Percentiles rank a stretch among this genome's conserved stretches.
Conservation (phyloP, 75 land plant genomes). For the Pinus taeda region DNA sequence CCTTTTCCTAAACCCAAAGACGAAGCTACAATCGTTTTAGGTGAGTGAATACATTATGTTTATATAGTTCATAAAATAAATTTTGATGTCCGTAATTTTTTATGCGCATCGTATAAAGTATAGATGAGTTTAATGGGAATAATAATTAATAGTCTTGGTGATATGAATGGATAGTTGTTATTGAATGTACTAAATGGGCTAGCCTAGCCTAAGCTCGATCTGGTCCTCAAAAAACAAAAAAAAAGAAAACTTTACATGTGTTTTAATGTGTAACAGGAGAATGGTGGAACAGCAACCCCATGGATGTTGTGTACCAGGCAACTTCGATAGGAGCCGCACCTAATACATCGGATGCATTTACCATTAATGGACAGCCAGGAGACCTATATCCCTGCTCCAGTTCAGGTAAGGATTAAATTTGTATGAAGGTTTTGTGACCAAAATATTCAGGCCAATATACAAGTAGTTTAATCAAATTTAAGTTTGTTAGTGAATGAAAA, state of each 20-base stretch:
- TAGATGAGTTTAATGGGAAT: too few species aligned
- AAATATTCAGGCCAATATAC: too few species aligned
- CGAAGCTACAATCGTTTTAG: slow-evolving; percentile 32
- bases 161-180: too few species aligned
- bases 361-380: slow-evolving; percentile 21
- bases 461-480: too few species aligned
- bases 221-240: too few species aligned
- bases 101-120: too few species aligned
- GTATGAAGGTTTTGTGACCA: too few species aligned
- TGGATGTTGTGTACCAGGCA: slow-evolving; percentile 2
- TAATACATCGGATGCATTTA: slow-evolving; percentile 15
- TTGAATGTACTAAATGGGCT: too few species aligned
- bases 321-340: slow-evolving; percentile 2
- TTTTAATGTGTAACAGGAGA: slow-evolving; percentile 10
- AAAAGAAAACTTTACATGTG: neutral
- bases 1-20: slow-evolving; percentile 29
- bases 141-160: neutral
- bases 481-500: too few species aligned
- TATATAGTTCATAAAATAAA: neutral
- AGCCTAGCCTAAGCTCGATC: too few species aligned
- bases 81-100: neutral
- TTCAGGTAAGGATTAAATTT: too few species aligned
- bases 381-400: slow-evolving; percentile 20
- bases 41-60: slow-evolving; percentile 3
- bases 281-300: slow-evolving; percentile 23